Base-by-base conservation (phyloP, 768 basidiomycete species). In the Macrolepiota albuminosa region DNA sequence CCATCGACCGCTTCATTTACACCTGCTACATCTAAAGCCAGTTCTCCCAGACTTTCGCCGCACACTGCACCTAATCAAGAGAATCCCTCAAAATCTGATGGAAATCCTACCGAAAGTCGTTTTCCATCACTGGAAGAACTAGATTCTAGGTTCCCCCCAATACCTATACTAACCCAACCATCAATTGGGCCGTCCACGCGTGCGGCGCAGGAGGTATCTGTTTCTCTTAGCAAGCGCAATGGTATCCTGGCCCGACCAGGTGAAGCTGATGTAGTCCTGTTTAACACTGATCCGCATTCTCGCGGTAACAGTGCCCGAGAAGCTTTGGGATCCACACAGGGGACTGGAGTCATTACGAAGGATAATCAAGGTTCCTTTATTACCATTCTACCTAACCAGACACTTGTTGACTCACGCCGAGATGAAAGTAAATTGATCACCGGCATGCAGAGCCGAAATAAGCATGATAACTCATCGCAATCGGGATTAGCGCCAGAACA, bases 121-220 rank as follows among this genome's bases (percentile, higher is more conserved):
- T 97, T 91, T 71, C 95, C 95, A 0, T 90, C 95, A 0, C 75
- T 97, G 45, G 95, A 96, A 69, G 89, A 91, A 60, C 76, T 95
- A 6, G 88, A 93, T 70, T 81, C 84, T 26, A 74, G 75, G 10
- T 82, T 84, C 61, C 65, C 68, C 62, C 64, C 67, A 14, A 69
- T 65, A 10, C 61, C 77, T 61, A 16, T 63, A 42, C 47, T 36
- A 21, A 50, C 63, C 14, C 61, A 58, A 50, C 54, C 47, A 16
- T 58, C 21, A 34, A 46, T 43, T 47, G 57, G 62, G 33, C 16
- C 24, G 34, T 16, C 60, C 3, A 26, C 61, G n/a, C 51, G 52
- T 56, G 33, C 63, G 55, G 50, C 61, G 55, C 62, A 48, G 63
- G 65, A 61, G 26, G 51, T 49, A 29, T 46, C 61, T 45, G 37